A percentile compares a stretch with the other conserved stretches of the same genome.
phyloP scores from a whole-genome alignment of 2,329 filamentous ascomycete genomes.

The Orbilia quercus region DNA sequence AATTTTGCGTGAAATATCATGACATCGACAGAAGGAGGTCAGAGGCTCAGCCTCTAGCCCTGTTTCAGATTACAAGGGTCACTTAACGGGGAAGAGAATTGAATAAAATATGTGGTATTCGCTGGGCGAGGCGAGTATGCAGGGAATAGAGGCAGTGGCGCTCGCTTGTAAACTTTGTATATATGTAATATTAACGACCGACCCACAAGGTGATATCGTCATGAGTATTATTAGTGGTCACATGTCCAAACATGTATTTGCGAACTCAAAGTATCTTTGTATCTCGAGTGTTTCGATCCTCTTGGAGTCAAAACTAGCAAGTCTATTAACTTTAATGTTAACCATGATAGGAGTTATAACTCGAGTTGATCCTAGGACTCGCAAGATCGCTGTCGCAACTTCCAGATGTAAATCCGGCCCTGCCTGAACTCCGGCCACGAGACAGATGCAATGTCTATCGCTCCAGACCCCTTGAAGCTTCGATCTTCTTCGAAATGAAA shows the following conservation, averaged over 20 bases:
- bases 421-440: neutral
- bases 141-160: neutral
- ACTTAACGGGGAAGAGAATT: too few species aligned
- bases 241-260: neutral
- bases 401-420: neutral
- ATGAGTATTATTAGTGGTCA: constrained; percentile 10
- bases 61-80: constrained; percentile 31
- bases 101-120: neutral
- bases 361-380: too few species aligned
- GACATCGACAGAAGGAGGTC: constrained; percentile 2
- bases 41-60: constrained; percentile 23
- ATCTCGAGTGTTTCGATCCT: neutral
- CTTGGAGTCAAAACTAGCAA: neutral
- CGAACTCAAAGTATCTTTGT: neutral
- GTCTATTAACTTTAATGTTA: too few species aligned
- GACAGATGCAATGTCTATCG: constrained; percentile 32
- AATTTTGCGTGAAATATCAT: constrained; percentile 10
- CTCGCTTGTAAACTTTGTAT: constrained; percentile 12
- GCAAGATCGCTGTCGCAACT: neutral
- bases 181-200: constrained; percentile 1
- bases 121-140: too few species aligned
- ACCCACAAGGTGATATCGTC: neutral
- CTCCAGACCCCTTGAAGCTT: constrained; percentile 10
- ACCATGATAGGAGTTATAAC: too few species aligned
- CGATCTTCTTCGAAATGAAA: constrained; percentile 1